Evolutionary conservation across 306 rosid genomes (phyloP).

Genomic region (Hippophae gyantsensis): DNA sequence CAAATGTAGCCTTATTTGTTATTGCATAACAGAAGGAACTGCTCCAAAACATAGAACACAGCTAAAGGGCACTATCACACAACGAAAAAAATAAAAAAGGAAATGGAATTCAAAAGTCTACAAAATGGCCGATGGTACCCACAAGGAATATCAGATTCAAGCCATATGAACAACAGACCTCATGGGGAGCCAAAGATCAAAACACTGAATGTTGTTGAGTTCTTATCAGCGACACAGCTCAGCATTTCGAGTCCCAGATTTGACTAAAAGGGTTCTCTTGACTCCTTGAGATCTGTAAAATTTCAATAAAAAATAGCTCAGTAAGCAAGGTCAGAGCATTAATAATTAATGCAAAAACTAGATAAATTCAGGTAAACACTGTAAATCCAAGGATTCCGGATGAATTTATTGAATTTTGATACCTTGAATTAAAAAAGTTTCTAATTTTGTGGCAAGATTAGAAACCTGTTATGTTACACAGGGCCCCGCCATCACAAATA

Average conservation of each 20-base stretch:
- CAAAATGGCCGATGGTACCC: no score
- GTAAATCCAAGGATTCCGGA: slow-evolving; percentile 25
- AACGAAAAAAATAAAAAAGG: no score
- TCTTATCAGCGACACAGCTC: slow-evolving; percentile 30
- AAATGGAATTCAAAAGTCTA: no score
- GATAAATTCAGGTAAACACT: slow-evolving; percentile 17
- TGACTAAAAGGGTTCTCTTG: slow-evolving; percentile 12
- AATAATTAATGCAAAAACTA: slow-evolving; percentile 14
- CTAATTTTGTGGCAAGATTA: slow-evolving; percentile 30
- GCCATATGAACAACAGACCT: slow-evolving; percentile 4
- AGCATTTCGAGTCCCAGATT: slow-evolving; percentile 25
- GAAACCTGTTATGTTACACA: slow-evolving; percentile 25
- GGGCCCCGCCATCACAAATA: slow-evolving; percentile 16
- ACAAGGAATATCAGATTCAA: no score
- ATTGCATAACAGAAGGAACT: no score
- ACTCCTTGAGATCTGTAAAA: slow-evolving; percentile 31
- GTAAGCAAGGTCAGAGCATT: slow-evolving; percentile 31
- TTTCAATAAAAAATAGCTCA: slow-evolving; percentile 18
- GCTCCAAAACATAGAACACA: no score
- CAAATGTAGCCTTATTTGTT: no score
- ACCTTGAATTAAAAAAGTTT: slow-evolving; percentile 24
- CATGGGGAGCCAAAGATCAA: slow-evolving; percentile 28
- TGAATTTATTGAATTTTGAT: slow-evolving; percentile 7
- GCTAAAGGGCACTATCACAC: no score
- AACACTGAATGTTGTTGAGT: background rate